Evolutionary conservation across 1,139 yeast species (phyloP), one percentile per base, ranked within the genome.

Genomic region (Sugiyamaella paludigena): DNA sequence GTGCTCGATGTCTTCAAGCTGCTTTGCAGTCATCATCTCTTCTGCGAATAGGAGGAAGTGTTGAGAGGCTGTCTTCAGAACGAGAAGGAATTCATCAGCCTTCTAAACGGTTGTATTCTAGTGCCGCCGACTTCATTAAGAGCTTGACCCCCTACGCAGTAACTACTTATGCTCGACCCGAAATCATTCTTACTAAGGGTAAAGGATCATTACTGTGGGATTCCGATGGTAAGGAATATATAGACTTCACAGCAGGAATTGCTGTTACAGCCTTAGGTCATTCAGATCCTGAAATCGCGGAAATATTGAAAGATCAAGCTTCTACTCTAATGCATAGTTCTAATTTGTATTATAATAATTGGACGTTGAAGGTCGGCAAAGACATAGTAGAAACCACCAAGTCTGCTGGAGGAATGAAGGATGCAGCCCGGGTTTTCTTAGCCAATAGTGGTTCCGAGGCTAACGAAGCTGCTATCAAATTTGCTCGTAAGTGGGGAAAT

Each of bases 191-290:
- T 48, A 85, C 83, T 9, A 83, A 79, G 50, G 96, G 95, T 13
- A 72, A 83, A 60, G 95, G 95, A 4, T 77, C 88, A 11, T 71
- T 76, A 52, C 67, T 88, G 50, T 87, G 83, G 74, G 98, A 92
- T 64, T 70, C 85, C 47, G 91, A 86, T 78, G 86, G 61, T 74
- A 67, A 84, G 45, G 77, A 84, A 63, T 92, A 85, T 65, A 77
- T 92, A 47, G 98, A 92, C 66, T 91, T 92, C 69, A 83, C 91
- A 1, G 89, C 97, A 1, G 98, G 98, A 45, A 89, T 92, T 58
- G 98, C 98, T 1, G 98, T 92, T 12, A 91, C 96, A n/a, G 83
- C 87, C 1, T 73, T 92, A 55, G 98, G 98, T 2, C 98, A 92
- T 67, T 74, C 89, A 30, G 78, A 92, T 61, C 81, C 83, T 4